Base-by-base conservation (phyloP, 2,329 filamentous ascomycete genomes). In the Claviceps humidiphila region DNA sequence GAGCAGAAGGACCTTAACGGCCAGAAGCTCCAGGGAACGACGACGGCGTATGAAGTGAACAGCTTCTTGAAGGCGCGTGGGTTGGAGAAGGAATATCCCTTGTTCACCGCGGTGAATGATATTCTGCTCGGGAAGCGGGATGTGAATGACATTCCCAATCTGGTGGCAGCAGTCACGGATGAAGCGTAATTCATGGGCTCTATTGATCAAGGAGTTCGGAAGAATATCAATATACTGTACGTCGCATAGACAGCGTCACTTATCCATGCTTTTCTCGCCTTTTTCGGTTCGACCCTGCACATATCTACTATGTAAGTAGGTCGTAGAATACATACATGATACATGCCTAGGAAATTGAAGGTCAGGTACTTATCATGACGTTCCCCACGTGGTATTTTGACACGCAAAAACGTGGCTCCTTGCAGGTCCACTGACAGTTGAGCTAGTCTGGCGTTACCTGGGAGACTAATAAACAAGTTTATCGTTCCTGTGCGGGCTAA, bases 1-100 rank as follows among this genome's bases (percentile, higher is more conserved):
- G 93, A 98, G 74, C 78, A 80, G 64, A 79, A 82, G 54, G 90
- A 96, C 66, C 77, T 98, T 56, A 97, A 98, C 65, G 93, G 93
- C 14, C 93, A 98, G 75, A 95, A 94, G 74, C 74, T 98, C 54
- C 93, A 98, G 72, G 93, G 93, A 40, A 97, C 89, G 0, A 84
- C 84, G 60, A 98, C 93, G 3, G 90, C 93, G 8, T 80, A 84
- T 57, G 93, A 98, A 68, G 90, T 98, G 43, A 87, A 95, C 71
- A 82, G 77, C 49, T 97, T 97, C 69, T 70, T 98, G 63, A 87
- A 85, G 73, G 80, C 81, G 49, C 78, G 86, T 58, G 86, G 85
- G 1, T 71, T 84, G 58, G 89, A 94, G 70, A 74, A 80, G 37
- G 85, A 95, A 50, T 98, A 95, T 66, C 93, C 93, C 20, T 73